phyloP scores from a whole-genome alignment of 2,329 filamentous ascomycete species.

The Xylariaceae sp. region DNA sequence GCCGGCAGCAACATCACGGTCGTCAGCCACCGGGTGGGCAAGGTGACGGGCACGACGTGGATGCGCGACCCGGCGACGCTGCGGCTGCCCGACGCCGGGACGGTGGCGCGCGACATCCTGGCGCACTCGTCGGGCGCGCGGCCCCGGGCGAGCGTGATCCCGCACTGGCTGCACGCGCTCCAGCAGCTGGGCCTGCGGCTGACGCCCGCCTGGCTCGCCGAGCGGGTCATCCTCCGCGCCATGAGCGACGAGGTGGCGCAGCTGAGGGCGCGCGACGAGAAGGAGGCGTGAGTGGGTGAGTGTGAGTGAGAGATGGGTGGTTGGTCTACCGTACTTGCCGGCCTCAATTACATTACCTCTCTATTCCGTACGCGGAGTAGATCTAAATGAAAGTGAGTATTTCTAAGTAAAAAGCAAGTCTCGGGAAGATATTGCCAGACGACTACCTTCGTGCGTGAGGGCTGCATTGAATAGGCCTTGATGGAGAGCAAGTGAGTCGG shows the following conservation, averaged over 20 bases:
- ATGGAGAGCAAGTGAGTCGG: too few relatives aligned
- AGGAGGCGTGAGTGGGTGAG: slow-evolving; percentile 1
- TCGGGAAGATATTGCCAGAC: too few relatives aligned
- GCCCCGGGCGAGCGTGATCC: slow-evolving; percentile 7
- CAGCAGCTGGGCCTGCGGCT: slow-evolving; percentile 5
- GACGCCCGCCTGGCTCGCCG: slow-evolving; percentile 3
- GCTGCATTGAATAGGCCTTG: too few relatives aligned
- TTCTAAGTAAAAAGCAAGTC: too few relatives aligned
- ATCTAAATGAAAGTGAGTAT: too few relatives aligned
- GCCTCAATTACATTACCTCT: too few relatives aligned
- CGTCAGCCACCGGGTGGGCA: slow-evolving; percentile 12
- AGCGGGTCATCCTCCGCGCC: slow-evolving; percentile 4
- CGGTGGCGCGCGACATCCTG: slow-evolving; percentile 12
- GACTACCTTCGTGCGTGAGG: too few relatives aligned
- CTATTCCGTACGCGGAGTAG: too few relatives aligned
- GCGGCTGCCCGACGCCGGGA: slow-evolving; percentile 10
- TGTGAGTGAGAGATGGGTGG: too few relatives aligned
- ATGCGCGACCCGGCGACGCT: slow-evolving; percentile 5
- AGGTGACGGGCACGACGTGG: slow-evolving; percentile 10
- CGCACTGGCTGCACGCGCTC: slow-evolving; percentile 16
- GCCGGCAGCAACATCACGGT: slow-evolving; percentile 6
- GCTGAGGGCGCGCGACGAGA: slow-evolving; percentile 2
- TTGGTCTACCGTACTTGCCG: too few relatives aligned
- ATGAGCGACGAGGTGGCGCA: slow-evolving; percentile 7
- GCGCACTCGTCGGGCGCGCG: slow-evolving; percentile 12